These are phyloP conservation scores for Fraxinus greggii DNA, from an alignment of 305 asterid genomes.

Conservation along the genomic window DNA sequence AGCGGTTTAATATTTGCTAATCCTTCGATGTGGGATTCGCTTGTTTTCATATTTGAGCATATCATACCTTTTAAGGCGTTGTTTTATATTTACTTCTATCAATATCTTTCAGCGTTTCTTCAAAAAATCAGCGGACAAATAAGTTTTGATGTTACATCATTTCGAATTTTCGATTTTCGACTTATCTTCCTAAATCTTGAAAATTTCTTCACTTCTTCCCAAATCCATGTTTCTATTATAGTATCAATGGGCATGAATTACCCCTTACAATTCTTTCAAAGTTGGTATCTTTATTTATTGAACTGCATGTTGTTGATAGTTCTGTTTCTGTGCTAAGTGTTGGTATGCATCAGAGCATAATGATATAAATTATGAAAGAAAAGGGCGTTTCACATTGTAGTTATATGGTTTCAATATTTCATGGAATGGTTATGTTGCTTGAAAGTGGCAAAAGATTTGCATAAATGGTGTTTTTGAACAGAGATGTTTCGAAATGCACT, in stretches of 20 bases:
- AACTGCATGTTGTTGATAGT: not conserved
- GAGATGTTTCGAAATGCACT: conserved; percentile 30
- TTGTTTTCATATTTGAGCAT: not conserved
- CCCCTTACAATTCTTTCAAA: not conserved
- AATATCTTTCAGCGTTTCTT: not conserved
- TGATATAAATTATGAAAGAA: not conserved
- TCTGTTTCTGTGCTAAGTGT: not conserved
- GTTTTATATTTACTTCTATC: not conserved
- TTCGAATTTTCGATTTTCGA: not conserved
- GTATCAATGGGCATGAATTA: conserved; percentile 17
- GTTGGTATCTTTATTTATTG: not conserved
- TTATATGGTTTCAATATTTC: not conserved
- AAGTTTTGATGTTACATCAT: not conserved
- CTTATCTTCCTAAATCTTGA: conserved; percentile 7
- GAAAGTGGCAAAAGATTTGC: not conserved
- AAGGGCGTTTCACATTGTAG: not conserved
- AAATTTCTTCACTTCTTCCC: conserved; percentile 9
- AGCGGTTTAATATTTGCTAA: not conserved
- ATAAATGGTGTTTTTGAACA: conserved; percentile 37
- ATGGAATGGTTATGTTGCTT: not conserved
- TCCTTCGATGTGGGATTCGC: conserved; percentile 6
- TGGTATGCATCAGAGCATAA: not conserved
- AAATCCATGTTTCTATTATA: conserved; percentile 31
- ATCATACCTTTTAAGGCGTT: not conserved
- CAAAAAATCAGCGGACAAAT: not conserved